Evolutionary conservation across 352 stramenopile genomes (phyloP).

Genomic region (Globisporangium solare): DNA sequence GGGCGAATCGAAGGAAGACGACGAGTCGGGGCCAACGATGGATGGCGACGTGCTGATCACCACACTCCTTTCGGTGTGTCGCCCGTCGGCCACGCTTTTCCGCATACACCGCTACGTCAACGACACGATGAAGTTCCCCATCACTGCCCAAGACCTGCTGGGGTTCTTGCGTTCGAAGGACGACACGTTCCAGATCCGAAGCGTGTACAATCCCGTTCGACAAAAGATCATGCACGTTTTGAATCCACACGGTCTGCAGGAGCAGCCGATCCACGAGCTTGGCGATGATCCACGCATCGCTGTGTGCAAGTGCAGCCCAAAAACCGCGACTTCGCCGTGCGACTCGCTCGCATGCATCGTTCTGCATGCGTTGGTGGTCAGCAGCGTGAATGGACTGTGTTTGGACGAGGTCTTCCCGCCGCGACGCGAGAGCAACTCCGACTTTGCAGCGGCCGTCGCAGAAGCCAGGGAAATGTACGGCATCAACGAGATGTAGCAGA

Average conservation of each 20-base stretch:
- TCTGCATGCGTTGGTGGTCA: conserved; percentile 49
- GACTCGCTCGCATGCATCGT: conserved; percentile 51
- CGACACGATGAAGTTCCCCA: conserved; percentile 35
- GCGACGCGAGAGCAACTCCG: not conserved
- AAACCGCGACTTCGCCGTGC: conserved; percentile 31
- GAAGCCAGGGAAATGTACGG: conserved; percentile 14
- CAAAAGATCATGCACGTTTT: conserved; percentile 17
- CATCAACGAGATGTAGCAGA: conserved; percentile 1
- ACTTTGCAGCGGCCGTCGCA: conserved; percentile 9
- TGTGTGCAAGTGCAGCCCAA: conserved; percentile 33
- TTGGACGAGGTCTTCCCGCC: conserved; percentile 10
- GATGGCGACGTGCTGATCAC: conserved; percentile 30
- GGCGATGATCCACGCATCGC: conserved; percentile 32
- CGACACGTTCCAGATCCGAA: conserved; percentile 37
- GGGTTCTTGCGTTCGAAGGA: conserved; percentile 26
- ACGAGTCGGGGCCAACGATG: conserved; percentile 10
- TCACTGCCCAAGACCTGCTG: conserved; percentile 39
- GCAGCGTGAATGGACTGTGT: conserved; percentile 10
- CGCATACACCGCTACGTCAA: conserved; percentile 51
- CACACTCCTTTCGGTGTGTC: conserved; percentile 31
- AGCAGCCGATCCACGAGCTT: conserved; percentile 8
- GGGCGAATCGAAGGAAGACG: not conserved
- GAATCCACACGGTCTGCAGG: conserved; percentile 8
- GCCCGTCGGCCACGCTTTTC: conserved; percentile 57
- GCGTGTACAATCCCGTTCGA: conserved; percentile 23